Evolutionary conservation across 2,329 filamentous ascomycete species (phyloP), one percentile per base, ranked within the genome.

Genomic region (Bipolaris bicolor): DNA sequence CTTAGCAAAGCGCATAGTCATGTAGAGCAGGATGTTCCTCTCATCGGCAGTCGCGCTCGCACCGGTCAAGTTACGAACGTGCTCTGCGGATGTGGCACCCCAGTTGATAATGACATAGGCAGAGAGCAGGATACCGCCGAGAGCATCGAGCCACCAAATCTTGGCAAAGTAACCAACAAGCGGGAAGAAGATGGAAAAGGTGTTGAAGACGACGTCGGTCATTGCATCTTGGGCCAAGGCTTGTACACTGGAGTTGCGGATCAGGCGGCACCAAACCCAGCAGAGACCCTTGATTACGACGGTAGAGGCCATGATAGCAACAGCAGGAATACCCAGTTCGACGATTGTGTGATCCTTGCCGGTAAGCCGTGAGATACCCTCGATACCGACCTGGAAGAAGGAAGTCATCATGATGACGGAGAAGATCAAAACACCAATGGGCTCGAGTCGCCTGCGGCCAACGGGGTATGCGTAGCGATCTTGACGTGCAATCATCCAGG

Each of bases 1-100:
- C 65, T 90, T 91, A 44, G 92, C 92, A 72, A 97, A 97, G 18
- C 93, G 89, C 90, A 97, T 96, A 1, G 92, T 95, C 65, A 96
- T 84, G 77, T 97, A 97, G 1, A 97, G 82, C 20, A 97, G 77
- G 45, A 96, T 86, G 71, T 95, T 96, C 29, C 92, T 85, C 79
- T 95, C 89, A 66, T 94, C 90, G 0, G 90, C 88, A 1, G 88
- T 87, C 5, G 91, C 90, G 0, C 90, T 90, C 66, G 90, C 90
- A 16, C 91, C 91, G 0, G 89, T 90, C 29, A 95, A 79, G 68
- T 94, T 91, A 71, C 89, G 87, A 70, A 95, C 92, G 71, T 96
- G 91, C 61, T 89, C 86, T 40, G 85, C 81, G 0, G 89, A 90
- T 0, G 90, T 94, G 49, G 83, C 78, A 22, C 85, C 87, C 91